Evolutionary conservation across 2,329 filamentous ascomycete genomes (phyloP).

Genomic region (Colletotrichum euphorbiae): DNA sequence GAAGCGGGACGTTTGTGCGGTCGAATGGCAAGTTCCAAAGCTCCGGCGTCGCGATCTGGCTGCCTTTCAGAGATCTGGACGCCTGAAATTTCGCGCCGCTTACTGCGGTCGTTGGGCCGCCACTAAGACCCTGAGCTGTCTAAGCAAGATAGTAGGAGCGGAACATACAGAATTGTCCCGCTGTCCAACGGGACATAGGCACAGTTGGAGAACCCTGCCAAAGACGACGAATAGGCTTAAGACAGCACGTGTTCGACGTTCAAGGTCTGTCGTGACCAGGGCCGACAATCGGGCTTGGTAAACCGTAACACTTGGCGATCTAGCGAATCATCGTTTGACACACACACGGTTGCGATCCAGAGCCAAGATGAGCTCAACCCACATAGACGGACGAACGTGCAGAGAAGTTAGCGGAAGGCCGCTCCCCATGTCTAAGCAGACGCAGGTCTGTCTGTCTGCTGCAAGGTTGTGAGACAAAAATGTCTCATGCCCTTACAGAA

Average conservation of each 20-base stretch:
- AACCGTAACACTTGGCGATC: conserved; percentile 21
- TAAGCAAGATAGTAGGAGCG: conserved; percentile 8
- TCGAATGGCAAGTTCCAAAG: conserved; percentile 1
- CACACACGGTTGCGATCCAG: conserved; percentile 21
- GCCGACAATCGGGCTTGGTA: conserved; percentile 28
- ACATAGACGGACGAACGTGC: conserved; percentile 14
- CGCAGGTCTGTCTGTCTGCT: conserved; percentile 22
- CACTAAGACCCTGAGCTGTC: conserved; percentile 14
- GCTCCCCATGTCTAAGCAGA: conserved; percentile 7
- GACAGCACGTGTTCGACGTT: conserved; percentile 30
- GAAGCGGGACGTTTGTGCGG: not conserved
- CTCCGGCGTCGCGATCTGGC: conserved; percentile 23
- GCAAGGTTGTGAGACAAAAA: conserved; percentile 18
- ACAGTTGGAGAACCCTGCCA: conserved; percentile 6
- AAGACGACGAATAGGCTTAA: not conserved
- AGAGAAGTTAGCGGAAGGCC: conserved; percentile 21
- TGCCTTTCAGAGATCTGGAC: conserved; percentile 31
- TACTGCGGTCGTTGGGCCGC: conserved; percentile 30
- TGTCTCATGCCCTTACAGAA: conserved; percentile 23
- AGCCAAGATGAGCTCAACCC: conserved; percentile 29
- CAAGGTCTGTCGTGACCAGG: conserved; percentile 21
- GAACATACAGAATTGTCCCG: conserved; percentile 9
- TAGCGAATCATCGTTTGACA: conserved; percentile 40
- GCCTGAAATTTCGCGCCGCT: conserved; percentile 25
- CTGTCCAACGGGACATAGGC: conserved; percentile 12